Base-by-base conservation (phyloP, 2,329 filamentous ascomycete genomes). In the Blastomyces emzantsi region DNA sequence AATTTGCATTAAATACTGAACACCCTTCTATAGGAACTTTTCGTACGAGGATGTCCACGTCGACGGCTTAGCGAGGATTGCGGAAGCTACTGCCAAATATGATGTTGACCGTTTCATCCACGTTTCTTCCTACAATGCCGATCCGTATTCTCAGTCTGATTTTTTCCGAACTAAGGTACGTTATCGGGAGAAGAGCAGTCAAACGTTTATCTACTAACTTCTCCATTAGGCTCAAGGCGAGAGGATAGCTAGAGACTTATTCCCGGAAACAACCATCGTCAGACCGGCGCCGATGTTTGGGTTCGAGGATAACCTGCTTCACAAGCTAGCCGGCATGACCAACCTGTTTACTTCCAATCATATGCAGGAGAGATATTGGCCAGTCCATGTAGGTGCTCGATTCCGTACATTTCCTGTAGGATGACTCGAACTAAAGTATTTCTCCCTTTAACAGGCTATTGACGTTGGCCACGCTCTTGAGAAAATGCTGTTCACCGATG, bases 51-150 rank as follows among this genome's bases (percentile, higher is more conserved):
- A 97, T 75, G 92, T 97, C 52, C 92, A 99, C 72, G 86, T 97
- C 49, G 92, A 96, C 76, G 92, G 93, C 66, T 88, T 90, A 22
- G 89, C 95, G 80, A 88, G 94, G 69, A 99, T 99, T 71, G 90
- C 86, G 60, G 91, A 96, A 74, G 92, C 94, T 62, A 91, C 92
- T 62, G 94, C 93, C 72, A 99, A 99, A 79, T 99, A 99, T 79
- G 93, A 99, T 72, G 87, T 97, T 69, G 94, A 99, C 79, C 88
- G 94, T 68, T 99, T 90, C 78, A 92, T 99, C 68, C 94, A 99
- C 71, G 87, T 99, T 70, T 99, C 94, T 11, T 96, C 92, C 41
- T 92, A 95, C 83, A 97, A 93, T 73, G 93, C 91, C 64, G 82
- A 89, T 76, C 83, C 85, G 54, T 82, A 90, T 69, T 97, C 93